Conservation (phyloP, 208 protist genomes). For the Leishmania martiniquensis region DNA sequence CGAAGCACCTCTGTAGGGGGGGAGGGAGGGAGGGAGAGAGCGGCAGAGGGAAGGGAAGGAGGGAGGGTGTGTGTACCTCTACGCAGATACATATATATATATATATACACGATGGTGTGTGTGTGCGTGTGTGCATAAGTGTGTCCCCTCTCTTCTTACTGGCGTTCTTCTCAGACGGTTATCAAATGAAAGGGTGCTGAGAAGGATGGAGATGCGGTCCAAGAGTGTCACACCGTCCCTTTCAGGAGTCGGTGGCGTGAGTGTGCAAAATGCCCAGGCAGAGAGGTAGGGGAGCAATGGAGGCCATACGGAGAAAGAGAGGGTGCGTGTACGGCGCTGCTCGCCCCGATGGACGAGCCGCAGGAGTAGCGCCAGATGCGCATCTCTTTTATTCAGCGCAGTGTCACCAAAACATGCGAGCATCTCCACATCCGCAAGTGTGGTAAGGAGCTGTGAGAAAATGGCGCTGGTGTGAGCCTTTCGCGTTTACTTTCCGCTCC, state of each 20-base stretch:
- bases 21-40: neutral
- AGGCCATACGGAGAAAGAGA: neutral
- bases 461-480: neutral
- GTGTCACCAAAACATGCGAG: neutral
- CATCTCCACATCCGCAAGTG: neutral
- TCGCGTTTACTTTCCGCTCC: neutral
- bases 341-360: neutral
- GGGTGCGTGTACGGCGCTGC: neutral
- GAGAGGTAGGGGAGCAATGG: neutral
- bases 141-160: too few relatives aligned
- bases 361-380: neutral
- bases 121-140: neutral
- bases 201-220: neutral
- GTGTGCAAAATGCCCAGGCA: neutral
- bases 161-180: neutral
- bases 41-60: neutral
- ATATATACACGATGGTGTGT: neutral
- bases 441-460: neutral
- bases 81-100: neutral
- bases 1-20: neutral
- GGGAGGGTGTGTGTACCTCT: slow-evolving; percentile 2
- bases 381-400: neutral
- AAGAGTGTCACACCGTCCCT: neutral
- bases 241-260: neutral
- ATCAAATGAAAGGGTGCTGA: neutral